Percentiles rank a stretch among this genome's conserved stretches.
Conservation (phyloP, 2,329 filamentous ascomycete species). For the Xylaria arbuscula region DNA sequence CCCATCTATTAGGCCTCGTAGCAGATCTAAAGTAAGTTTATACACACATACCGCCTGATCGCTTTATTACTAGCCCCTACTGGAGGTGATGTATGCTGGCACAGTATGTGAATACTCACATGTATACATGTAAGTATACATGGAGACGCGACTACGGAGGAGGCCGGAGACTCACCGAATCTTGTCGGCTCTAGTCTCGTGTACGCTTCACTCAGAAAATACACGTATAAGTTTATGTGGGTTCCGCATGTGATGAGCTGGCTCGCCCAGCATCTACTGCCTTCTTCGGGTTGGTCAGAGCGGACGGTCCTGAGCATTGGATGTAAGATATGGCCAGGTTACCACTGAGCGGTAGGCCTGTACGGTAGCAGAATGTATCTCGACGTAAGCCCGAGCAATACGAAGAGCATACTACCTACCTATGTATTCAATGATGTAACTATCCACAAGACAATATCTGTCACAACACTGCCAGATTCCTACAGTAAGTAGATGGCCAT, state of each 20-base stretch:
- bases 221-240: conserved; percentile 14
- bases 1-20: conserved; percentile 7
- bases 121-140: not conserved
- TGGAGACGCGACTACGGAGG: conserved; percentile 7
- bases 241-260: conserved; percentile 34
- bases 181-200: conserved; percentile 2
- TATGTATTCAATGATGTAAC: conserved; percentile 30
- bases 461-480: not conserved
- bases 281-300: not conserved
- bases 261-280: conserved; percentile 22
- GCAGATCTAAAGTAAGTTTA: not conserved
- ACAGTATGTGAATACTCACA: not conserved
- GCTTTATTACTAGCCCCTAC: not conserved
- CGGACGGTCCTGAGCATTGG: conserved; percentile 1
- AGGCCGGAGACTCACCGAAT: conserved; percentile 33
- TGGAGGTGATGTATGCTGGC: not conserved
- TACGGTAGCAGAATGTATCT: conserved; percentile 2
- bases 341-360: conserved; percentile 13
- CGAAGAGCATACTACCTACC: conserved; percentile 9
- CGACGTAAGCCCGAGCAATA: conserved; percentile 22
- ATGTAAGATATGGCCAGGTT: conserved; percentile 17
- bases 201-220: conserved; percentile 16
- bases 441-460: not conserved
- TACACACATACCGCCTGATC: not conserved
- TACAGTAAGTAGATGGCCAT: not conserved